Percentiles rank a stretch among this genome's conserved stretches.
phyloP scores from a whole-genome alignment of 768 basidiomycete species.

The Chalciporus chontae region DNA sequence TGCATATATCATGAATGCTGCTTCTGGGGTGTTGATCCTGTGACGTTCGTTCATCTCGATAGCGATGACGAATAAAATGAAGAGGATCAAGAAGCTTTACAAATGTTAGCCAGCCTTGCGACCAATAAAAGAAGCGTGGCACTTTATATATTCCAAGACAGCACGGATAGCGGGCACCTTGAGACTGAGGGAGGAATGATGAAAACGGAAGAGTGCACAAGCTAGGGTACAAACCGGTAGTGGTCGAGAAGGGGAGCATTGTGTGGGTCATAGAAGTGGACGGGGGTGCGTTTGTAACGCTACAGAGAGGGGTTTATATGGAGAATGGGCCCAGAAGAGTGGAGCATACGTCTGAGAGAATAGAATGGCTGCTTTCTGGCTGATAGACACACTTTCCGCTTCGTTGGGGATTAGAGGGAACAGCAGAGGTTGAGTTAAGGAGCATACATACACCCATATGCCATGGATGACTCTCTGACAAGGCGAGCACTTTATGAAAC shows the following conservation, averaged over 20 bases:
- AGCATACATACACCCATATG: slow-evolving; percentile 63
- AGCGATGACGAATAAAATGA: slow-evolving; percentile 73
- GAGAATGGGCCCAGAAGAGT: neutral
- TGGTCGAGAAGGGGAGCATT: slow-evolving; percentile 93
- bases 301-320: slow-evolving; percentile 27
- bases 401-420: slow-evolving; percentile 14
- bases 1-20: slow-evolving; percentile 72
- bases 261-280: slow-evolving; percentile 93
- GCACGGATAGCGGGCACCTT: slow-evolving; percentile 93
- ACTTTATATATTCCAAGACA: slow-evolving; percentile 88
- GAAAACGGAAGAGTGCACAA: neutral
- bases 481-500: slow-evolving; percentile 85
- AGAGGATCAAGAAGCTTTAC: slow-evolving; percentile 69
- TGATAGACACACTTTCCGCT: slow-evolving; percentile 92
- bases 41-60: slow-evolving; percentile 69
- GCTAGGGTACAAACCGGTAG: slow-evolving; percentile 60
- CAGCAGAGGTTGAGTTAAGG: neutral
- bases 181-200: slow-evolving; percentile 43
- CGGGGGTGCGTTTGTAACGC: slow-evolving; percentile 91
- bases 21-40: slow-evolving; percentile 62
- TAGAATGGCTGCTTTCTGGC: slow-evolving; percentile 80
- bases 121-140: slow-evolving; percentile 8
- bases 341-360: slow-evolving; percentile 79
- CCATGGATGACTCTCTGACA: slow-evolving; percentile 89
- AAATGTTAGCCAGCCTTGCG: neutral